phyloP scores from a whole-genome alignment of 2,329 filamentous ascomycete species.

The Botrytis elliptica region DNA sequence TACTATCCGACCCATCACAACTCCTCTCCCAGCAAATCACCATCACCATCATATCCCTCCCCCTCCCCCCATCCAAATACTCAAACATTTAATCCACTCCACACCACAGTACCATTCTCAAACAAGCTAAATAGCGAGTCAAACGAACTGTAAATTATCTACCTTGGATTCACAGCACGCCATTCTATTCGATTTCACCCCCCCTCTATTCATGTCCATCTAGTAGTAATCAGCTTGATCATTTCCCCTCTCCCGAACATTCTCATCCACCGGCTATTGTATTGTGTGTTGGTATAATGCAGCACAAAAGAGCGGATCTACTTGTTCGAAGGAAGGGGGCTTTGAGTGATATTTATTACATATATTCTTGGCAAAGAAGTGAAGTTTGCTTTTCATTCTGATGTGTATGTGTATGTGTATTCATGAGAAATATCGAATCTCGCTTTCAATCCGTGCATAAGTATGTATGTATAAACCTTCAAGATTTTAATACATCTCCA shows the following conservation, averaged over 20 bases:
- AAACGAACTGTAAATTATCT: rapidly evolving
- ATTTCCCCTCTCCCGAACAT: no score
- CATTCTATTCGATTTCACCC: background rate
- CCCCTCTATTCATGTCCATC: background rate
- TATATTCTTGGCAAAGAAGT: background rate
- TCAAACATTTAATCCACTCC: background rate
- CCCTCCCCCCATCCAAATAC: background rate
- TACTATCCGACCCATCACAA: background rate
- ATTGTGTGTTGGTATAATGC: background rate
- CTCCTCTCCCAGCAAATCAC: background rate
- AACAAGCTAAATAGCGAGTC: background rate
- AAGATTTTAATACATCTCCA: background rate
- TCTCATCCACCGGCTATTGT: background rate
- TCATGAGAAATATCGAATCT: background rate
- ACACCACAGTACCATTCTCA: rapidly evolving
- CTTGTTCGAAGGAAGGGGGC: background rate
- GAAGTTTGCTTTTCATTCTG: background rate
- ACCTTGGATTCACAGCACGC: background rate
- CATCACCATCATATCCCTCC: background rate
- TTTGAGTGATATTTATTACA: background rate
- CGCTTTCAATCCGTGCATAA: background rate
- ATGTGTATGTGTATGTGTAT: background rate
- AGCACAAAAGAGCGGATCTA: background rate
- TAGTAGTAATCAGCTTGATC: background rate
- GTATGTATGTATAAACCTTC: background rate